Conservation (phyloP, 2,329 filamentous ascomycete genomes). For the Calonectria crousiana region DNA sequence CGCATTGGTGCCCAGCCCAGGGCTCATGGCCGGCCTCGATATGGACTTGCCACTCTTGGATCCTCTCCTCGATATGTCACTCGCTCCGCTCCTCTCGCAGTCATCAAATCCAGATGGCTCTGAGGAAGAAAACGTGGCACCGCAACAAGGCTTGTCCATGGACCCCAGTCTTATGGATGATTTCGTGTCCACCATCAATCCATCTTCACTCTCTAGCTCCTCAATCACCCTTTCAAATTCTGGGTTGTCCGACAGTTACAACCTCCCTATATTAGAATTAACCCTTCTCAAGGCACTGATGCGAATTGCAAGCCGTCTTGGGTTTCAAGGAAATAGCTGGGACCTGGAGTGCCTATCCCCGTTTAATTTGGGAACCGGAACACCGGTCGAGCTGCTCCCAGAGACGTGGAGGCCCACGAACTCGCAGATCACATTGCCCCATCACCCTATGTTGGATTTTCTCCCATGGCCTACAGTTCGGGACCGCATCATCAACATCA, state of each 20-base stretch:
- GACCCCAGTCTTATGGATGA: constrained; percentile 9
- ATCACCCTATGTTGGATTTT: constrained; percentile 69
- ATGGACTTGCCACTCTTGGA: constrained; percentile 41
- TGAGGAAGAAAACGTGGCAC: constrained; percentile 10
- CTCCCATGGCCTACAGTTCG: constrained; percentile 69
- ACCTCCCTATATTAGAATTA: constrained; percentile 61
- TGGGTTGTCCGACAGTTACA: constrained; percentile 60
- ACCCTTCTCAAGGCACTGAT: constrained; percentile 60
- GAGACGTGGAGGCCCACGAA: constrained; percentile 62
- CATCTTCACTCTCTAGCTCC: constrained; percentile 35
- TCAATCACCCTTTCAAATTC: constrained; percentile 36
- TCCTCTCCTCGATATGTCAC: constrained; percentile 29
- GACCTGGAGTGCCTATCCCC: constrained; percentile 59
- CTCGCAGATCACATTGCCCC: constrained; percentile 62
- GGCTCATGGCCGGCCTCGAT: constrained; percentile 38
- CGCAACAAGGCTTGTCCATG: constrained; percentile 4
- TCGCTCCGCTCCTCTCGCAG: constrained; percentile 35
- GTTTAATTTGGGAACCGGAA: constrained; percentile 52
- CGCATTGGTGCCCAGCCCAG: constrained; percentile 19
- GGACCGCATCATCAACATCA: constrained; percentile 64
- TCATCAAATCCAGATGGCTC: constrained; percentile 20
- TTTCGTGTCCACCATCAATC: constrained; percentile 35
- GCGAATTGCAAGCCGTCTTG: constrained; percentile 61
- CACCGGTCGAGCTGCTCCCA: constrained; percentile 55
- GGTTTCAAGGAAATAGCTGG: constrained; percentile 58